Conservation (phyloP, 257 asterid species). For the Catharanthus roseus region DNA sequence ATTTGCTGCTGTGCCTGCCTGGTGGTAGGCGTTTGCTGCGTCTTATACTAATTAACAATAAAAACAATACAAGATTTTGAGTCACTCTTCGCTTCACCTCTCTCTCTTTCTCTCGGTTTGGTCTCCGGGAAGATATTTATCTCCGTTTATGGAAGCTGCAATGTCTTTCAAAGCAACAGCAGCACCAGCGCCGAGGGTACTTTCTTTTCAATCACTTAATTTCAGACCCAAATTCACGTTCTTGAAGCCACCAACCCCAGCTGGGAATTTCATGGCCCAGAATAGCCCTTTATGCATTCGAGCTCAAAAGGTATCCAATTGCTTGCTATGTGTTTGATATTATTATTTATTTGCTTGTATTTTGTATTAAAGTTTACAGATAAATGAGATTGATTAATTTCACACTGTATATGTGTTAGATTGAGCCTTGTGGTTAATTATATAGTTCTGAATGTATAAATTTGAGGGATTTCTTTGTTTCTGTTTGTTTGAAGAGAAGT, state of each 20-base stretch:
- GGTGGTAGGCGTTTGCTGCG: too few species aligned
- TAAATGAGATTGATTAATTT: too few species aligned
- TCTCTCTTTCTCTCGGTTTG: background rate
- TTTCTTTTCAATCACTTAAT: constrained; percentile 25
- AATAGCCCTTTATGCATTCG: constrained; percentile 19
- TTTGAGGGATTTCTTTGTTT: background rate
- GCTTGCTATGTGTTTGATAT: background rate
- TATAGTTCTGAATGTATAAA: background rate
- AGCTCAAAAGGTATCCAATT: constrained; percentile 57
- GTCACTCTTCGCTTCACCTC: background rate
- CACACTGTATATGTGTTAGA: too few species aligned
- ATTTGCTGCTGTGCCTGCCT: too few species aligned
- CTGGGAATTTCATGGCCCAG: constrained; percentile 10
- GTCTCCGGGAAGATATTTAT: background rate
- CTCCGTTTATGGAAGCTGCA: constrained; percentile 25
- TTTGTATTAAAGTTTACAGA: constrained; percentile 14
- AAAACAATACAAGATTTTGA: background rate
- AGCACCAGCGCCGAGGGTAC: constrained; percentile 12
- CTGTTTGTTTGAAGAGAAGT: background rate
- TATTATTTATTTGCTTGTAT: background rate
- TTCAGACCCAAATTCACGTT: constrained; percentile 22
- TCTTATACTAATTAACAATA: background rate
- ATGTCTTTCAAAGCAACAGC: constrained; percentile 20
- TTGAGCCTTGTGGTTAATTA: background rate
- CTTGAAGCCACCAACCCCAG: constrained; percentile 28